Percentiles rank a stretch among this genome's conserved stretches.
These are phyloP conservation scores for Asterella californica DNA, from an alignment of 225 moss, liverwort and hornwort species.

Conservation along the genomic window DNA sequence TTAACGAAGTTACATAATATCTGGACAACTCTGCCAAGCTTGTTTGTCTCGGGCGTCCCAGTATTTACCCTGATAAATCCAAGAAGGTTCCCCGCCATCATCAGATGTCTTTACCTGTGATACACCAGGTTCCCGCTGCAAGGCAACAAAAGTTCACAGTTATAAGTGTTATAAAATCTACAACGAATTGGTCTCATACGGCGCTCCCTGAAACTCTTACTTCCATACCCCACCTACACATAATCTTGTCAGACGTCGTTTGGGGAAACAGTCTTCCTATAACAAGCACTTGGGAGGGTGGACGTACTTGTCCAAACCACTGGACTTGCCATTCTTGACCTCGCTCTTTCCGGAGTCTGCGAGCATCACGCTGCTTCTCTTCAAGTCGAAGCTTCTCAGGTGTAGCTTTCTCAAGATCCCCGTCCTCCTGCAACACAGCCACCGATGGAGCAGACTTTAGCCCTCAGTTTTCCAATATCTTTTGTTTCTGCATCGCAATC, in stretches of 20 bases:
- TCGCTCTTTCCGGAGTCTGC: conserved; percentile 68
- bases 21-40: conserved; percentile 82
- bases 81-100: conserved; percentile 72
- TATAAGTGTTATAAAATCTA: not conserved
- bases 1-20: conserved; percentile 60
- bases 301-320: conserved; percentile 77
- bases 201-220: not conserved
- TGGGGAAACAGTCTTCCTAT: not conserved
- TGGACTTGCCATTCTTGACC: conserved; percentile 65
- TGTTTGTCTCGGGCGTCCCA: conserved; percentile 92
- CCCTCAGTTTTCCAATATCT: not conserved
- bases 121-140: conserved; percentile 75
- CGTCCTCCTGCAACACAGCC: conserved; percentile 65
- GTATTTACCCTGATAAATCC: conserved; percentile 78
- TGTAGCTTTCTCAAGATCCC: conserved; percentile 95
- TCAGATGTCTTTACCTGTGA: conserved; percentile 62
- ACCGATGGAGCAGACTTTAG: not conserved
- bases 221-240: not conserved
- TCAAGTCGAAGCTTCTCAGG: conserved; percentile 95
- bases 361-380: conserved; percentile 88
- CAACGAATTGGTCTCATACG: not conserved
- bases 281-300: not conserved
- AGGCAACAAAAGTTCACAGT: not conserved
- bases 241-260: not conserved
- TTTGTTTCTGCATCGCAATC: not conserved